phyloP scores from a whole-genome alignment of 306 rosid species.

The Fragaria ananassa region DNA sequence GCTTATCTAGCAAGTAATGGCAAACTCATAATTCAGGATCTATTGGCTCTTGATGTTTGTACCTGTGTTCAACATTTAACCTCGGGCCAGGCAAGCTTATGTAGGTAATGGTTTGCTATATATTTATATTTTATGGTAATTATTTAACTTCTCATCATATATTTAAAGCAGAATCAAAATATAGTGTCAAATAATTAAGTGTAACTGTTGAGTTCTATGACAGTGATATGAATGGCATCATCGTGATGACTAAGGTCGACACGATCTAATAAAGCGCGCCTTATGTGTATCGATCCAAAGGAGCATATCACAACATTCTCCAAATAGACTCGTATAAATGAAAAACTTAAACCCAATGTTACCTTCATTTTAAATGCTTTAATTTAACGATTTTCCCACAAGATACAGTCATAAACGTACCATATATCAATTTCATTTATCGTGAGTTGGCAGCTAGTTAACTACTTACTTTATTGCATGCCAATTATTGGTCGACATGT shows the following conservation, averaged over 20 bases:
- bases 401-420: neutral
- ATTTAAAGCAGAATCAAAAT: neutral
- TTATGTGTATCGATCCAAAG: too few species aligned
- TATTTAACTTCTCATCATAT: neutral
- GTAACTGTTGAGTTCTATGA: too few species aligned
- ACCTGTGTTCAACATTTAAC: neutral
- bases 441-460: constrained; percentile 1
- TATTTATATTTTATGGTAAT: neutral
- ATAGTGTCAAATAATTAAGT: too few species aligned
- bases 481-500: neutral
- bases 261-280: too few species aligned
- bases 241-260: too few species aligned
- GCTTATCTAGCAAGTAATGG: neutral
- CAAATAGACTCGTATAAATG: neutral
- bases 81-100: neutral
- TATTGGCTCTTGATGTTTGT: neutral
- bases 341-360: neutral
- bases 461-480: neutral
- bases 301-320: too few species aligned
- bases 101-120: neutral
- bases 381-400: neutral
- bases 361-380: neutral
- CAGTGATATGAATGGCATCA: too few species aligned
- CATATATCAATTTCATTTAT: neutral
- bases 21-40: neutral